Evolutionary conservation across 495 filamentous ascomycete genomes (phyloP), one percentile per base, ranked within the genome.

Genomic region (Symbiotaphrina buchneri): DNA sequence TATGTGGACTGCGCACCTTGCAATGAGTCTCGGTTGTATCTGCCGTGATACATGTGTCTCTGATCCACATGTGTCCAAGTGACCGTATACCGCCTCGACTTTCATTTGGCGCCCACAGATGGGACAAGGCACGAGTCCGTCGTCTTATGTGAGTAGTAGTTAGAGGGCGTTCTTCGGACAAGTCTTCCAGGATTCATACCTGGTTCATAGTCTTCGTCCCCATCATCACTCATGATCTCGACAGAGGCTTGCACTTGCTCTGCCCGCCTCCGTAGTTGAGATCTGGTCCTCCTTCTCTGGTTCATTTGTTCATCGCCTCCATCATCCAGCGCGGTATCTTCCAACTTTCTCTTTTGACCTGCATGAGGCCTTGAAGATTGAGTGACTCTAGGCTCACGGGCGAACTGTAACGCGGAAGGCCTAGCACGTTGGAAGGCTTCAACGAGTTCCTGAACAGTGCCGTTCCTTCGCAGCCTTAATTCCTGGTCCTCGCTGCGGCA

Each of bases 371-470:
- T 48, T 27, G 35, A 41, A 0, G 38, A 38, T 22, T 41, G 45
- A 18, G 45, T 41, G 4, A 53, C 45, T 26, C 53, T 59, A 36
- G 37, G 28, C 28, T 40, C 36, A 62, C 24, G 61, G 26, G 66
- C 81, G 30, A 83, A 50, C 3, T 60, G 50, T 26, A 93, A 46
- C 8, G 79, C 53, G 23, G 47, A 52, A 6, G 65, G 48, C 27
- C 87, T 61, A 8, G 71, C 65, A 18, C 47, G 62, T 34, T 62
- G 55, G 41, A 93, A 97, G 16, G 65, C 60, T 21, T 79, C 69
- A n/a, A 92, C 78, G 3, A 87, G 53, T 40, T 93, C 81, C 42
- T 85, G 66, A 23, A 94, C 55, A 0, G 71, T 68, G 61, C 69
- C 74, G 46, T 94, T 95, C 18, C 69, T 68, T 32, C 85, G 60